Evolutionary conservation across 1,139 yeast genomes (phyloP).

Genomic region (Trichomonascaceae sp.): DNA sequence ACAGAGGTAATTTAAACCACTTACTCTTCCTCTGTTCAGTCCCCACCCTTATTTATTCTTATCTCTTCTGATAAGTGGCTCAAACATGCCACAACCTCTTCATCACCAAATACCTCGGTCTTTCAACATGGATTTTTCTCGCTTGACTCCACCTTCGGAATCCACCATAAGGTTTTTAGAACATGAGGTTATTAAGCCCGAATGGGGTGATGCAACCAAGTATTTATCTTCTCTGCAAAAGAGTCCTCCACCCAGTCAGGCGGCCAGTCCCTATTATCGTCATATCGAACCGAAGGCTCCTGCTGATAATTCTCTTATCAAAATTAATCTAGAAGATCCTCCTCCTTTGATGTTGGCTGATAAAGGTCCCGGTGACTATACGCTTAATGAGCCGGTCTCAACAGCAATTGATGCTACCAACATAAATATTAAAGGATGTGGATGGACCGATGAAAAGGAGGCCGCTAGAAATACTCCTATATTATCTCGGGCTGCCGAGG

Average conservation of each 20-base stretch:
- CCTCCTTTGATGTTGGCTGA: slow-evolving; percentile 8
- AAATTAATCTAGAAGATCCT: slow-evolving; percentile 24
- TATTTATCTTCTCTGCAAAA: neutral
- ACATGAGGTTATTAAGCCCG: neutral
- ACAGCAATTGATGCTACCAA: neutral
- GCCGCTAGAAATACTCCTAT: neutral
- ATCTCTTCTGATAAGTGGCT: neutral
- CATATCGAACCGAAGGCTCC: slow-evolving; percentile 18
- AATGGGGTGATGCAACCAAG: neutral
- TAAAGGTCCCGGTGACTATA: neutral
- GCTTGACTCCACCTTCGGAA: neutral
- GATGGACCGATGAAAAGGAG: neutral
- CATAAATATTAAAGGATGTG: neutral
- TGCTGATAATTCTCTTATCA: slow-evolving; percentile 16
- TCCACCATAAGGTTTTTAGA: neutral
- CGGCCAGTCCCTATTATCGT: neutral
- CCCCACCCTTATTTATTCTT: neutral
- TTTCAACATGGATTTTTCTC: neutral
- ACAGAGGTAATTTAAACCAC: neutral
- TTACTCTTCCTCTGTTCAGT: too few species aligned
- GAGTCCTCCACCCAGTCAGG: neutral
- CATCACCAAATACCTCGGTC: neutral
- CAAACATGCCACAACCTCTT: neutral
- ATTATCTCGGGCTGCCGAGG: neutral
- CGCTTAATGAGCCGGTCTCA: neutral